Evolutionary conservation across 2,329 filamentous ascomycete genomes (phyloP).

Genomic region (Penicillium sp.): DNA sequence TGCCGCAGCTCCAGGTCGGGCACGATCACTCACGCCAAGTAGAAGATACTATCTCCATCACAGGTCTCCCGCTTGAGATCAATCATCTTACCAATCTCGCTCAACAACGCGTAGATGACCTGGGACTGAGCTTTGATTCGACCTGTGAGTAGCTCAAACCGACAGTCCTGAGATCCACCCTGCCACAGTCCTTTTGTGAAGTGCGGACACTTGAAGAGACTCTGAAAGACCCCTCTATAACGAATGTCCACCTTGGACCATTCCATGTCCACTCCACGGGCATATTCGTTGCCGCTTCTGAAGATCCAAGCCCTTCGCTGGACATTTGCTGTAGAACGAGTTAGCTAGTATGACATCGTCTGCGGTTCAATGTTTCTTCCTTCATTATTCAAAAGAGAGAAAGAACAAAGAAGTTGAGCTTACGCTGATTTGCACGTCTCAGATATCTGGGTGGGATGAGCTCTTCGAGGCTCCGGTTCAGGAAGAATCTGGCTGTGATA

Average conservation of each 20-base stretch:
- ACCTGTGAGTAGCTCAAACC: slow-evolving; percentile 6
- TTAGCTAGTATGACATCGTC: not conserved
- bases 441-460: slow-evolving; percentile 23
- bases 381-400: not conserved
- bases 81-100: slow-evolving; percentile 21
- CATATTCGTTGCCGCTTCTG: slow-evolving; percentile 13
- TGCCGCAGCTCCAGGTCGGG: too few relatives aligned
- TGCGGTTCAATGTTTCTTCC: not conserved
- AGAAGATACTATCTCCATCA: slow-evolving; percentile 10
- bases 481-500: slow-evolving; percentile 22
- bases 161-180: slow-evolving; percentile 2
- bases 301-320: slow-evolving; percentile 25
- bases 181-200: slow-evolving; percentile 21
- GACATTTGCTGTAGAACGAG: slow-evolving; percentile 13
- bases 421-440: slow-evolving; percentile 19
- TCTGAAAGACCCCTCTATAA: slow-evolving; percentile 25
- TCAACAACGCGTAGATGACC: slow-evolving; percentile 25
- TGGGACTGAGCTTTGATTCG: slow-evolving; percentile 16
- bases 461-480: slow-evolving; percentile 19
- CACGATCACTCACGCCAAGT: slow-evolving; percentile 16
- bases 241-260: slow-evolving; percentile 25
- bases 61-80: slow-evolving; percentile 11
- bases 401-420: not conserved
- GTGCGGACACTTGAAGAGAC: slow-evolving; percentile 20
- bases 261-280: slow-evolving; percentile 15